Base-by-base conservation (phyloP, 2,329 filamentous ascomycete genomes). In the Alternaria sp. region DNA sequence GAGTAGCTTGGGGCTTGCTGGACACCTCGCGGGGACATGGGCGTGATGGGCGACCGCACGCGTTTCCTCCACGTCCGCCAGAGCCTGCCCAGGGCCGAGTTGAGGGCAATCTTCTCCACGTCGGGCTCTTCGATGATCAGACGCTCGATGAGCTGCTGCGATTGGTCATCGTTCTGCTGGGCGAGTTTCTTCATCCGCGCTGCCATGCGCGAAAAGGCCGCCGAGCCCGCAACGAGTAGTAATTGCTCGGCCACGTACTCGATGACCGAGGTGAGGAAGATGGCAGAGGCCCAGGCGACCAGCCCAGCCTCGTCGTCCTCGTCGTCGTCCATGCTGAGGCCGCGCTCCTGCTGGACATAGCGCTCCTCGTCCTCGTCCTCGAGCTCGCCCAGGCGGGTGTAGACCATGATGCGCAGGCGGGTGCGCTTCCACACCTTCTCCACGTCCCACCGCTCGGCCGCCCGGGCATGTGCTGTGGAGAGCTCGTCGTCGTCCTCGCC, bases 1-100 rank as follows among this genome's bases (percentile, higher is more conserved):
- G 70, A 65, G 53, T 73, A 72, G 64, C 76, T 77, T 21, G 75
- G 69, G 46, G 72, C 66, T 23, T 66, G 70, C 23, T 71, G 73
- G 14, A 77, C 64, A 33, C 70, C 70, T 25, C 72, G 69, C 10
- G 75, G 71, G 4, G 70, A 68, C 6, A 75, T 66, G 2, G 77
- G 74, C n/a, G 71, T 68, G 3, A 68, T 65, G 26, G 77, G 74
- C 3, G 76, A 70, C 11, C 92, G 88, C 71, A 92, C 86, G 66
- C 91, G 88, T 82, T 97, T 97, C 82, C 96, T 93, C 96, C 96
- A 99, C 25, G 92, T 92, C 71, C 96, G 89, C 96, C 96, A 99
- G 46, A 98, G 84, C 53, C 94, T 87, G 20, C 96, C 96, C 2
- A 99, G 84, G 3, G 93, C 94, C 61, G 94, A 88, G 76, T 97